phyloP scores from a whole-genome alignment of 768 basidiomycete species.

The Xanthoconium stramineum region DNA sequence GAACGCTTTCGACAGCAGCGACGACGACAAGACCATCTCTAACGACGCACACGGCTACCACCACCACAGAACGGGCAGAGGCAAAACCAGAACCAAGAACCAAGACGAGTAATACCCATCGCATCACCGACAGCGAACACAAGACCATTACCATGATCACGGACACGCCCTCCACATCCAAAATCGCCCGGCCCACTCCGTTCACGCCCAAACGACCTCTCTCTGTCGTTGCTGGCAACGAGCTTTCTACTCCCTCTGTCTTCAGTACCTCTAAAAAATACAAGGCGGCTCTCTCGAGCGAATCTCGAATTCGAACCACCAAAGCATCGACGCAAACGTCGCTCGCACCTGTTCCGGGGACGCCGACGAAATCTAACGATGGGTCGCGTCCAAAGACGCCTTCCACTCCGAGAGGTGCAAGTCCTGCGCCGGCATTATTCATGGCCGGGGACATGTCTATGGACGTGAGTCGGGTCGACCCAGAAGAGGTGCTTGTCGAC shows the following conservation, averaged over 20 bases:
- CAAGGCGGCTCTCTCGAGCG: constrained; percentile 57
- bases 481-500: constrained; percentile 75
- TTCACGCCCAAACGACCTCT: constrained; percentile 58
- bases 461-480: constrained; percentile 73
- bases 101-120: not conserved
- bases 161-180: constrained; percentile 33
- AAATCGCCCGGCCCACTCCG: constrained; percentile 38
- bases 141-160: not conserved
- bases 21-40: not conserved
- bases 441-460: constrained; percentile 55
- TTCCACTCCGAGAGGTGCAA: constrained; percentile 50
- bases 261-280: constrained; percentile 58
- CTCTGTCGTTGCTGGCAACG: constrained; percentile 34
- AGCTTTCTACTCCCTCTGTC: constrained; percentile 36
- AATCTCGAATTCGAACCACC: constrained; percentile 32
- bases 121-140: not conserved
- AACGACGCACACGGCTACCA: not conserved
- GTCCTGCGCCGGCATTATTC: constrained; percentile 39
- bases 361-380: constrained; percentile 45
- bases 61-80: not conserved
- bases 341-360: constrained; percentile 48
- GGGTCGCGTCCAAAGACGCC: constrained; percentile 51
- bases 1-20: constrained; percentile 1
- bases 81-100: not conserved
- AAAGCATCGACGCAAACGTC: constrained; percentile 29